A percentile compares a stretch with the other conserved stretches of the same genome.
These are phyloP conservation scores for Picea abies DNA, from an alignment of 83 land plant genomes.

Conservation along the genomic window DNA sequence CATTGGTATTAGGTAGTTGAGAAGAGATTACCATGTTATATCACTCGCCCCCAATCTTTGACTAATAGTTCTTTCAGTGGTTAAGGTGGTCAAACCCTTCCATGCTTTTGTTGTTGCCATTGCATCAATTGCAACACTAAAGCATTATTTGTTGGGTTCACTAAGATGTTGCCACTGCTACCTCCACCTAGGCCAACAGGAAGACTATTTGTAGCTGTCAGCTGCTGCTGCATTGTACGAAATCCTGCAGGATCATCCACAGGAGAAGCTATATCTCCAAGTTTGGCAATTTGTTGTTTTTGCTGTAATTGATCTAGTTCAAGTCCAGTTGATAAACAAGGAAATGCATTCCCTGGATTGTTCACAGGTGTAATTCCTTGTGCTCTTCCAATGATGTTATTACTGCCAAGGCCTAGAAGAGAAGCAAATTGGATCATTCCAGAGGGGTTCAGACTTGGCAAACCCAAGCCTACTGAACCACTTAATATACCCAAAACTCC, in stretches of 20 bases:
- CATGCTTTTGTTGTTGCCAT: slow-evolving; percentile 19
- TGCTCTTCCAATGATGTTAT: too few relatives aligned
- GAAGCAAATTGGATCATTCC: not conserved
- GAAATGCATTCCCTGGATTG: too few relatives aligned
- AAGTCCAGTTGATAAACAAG: too few relatives aligned
- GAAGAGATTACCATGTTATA: not conserved
- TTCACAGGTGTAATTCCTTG: too few relatives aligned
- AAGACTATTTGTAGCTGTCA: too few relatives aligned
- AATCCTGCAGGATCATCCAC: slow-evolving; percentile 22
- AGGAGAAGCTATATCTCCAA: not conserved
- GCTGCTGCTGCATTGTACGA: too few relatives aligned
- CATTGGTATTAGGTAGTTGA: slow-evolving; percentile 28
- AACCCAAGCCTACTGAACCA: slow-evolving; percentile 10
- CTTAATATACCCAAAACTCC: not conserved
- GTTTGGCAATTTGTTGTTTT: too few relatives aligned
- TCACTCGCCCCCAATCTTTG: slow-evolving; percentile 21
- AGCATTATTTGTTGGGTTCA: not conserved
- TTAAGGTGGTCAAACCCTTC: slow-evolving; percentile 27
- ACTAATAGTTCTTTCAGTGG: slow-evolving; percentile 17
- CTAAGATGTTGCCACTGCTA: too few relatives aligned
- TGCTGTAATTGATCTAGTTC: too few relatives aligned
- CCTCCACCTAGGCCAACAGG: too few relatives aligned
- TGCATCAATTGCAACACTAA: slow-evolving; percentile 27
- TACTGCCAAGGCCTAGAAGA: too few relatives aligned
- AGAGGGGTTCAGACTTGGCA: slow-evolving; percentile 18